Conservation (phyloP, 2,329 filamentous ascomycete species). For the Cladophialophora immunda region DNA sequence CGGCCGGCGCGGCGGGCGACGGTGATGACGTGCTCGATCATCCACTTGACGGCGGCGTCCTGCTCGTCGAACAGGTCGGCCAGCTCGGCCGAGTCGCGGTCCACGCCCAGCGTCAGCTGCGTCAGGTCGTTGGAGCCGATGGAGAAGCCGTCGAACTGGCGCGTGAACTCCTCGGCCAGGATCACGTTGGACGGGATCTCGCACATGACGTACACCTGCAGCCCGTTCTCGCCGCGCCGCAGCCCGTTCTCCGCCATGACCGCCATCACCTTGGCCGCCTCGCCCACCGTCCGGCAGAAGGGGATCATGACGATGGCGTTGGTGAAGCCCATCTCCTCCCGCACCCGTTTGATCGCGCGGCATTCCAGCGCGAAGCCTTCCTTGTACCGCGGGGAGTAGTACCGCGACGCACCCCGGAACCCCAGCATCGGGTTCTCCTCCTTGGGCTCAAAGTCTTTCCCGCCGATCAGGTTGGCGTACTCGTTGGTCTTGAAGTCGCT, state of each 20-base stretch:
- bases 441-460: slow-evolving; percentile 50
- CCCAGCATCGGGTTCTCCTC: slow-evolving; percentile 55
- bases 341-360: slow-evolving; percentile 49
- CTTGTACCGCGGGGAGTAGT: slow-evolving; percentile 51
- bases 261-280: slow-evolving; percentile 11
- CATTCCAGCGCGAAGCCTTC: slow-evolving; percentile 54
- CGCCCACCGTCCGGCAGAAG: slow-evolving; percentile 12
- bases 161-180: slow-evolving; percentile 47
- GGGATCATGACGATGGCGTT: slow-evolving; percentile 39
- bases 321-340: slow-evolving; percentile 49
- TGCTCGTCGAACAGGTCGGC: slow-evolving; percentile 52
- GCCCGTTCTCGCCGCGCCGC: slow-evolving; percentile 47
- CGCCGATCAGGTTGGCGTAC: slow-evolving; percentile 52
- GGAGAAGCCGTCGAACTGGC: slow-evolving; percentile 54
- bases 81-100: slow-evolving; percentile 50
- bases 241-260: slow-evolving; percentile 46
- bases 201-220: slow-evolving; percentile 54
- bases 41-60: slow-evolving; percentile 52
- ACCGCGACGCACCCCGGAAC: slow-evolving; percentile 53
- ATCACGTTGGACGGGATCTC: slow-evolving; percentile 55
- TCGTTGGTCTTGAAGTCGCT: slow-evolving; percentile 56
- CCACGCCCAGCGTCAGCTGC: slow-evolving; percentile 51
- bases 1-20: slow-evolving; percentile 44
- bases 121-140: slow-evolving; percentile 55
- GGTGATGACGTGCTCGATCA: slow-evolving; percentile 48